These are phyloP conservation scores for Apostasia shenzhenica DNA, from an alignment of 106 monocot species.

Conservation along the genomic window DNA sequence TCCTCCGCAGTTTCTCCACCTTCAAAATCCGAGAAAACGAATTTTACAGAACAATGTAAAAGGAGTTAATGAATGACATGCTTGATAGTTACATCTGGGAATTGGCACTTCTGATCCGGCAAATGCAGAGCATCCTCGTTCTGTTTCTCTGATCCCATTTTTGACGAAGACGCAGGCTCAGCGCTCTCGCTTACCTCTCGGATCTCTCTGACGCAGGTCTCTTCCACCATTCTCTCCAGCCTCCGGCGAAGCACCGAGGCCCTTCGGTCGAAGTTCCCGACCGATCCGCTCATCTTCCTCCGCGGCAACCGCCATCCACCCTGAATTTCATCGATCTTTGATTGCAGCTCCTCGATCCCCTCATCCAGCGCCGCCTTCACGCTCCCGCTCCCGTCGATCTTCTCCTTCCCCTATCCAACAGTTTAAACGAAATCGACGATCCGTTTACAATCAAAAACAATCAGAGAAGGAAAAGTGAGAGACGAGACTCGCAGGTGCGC, in stretches of 20 bases:
- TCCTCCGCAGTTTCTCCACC: conserved; percentile 67
- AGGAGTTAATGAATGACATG: not conserved
- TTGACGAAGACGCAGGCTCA: not conserved
- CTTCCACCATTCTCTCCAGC: conserved; percentile 37
- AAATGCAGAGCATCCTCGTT: not conserved
- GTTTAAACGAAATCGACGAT: not conserved
- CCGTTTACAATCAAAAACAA: not conserved
- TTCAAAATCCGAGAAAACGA: conserved; percentile 1
- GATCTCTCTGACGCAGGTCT: conserved; percentile 31
- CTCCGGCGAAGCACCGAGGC: conserved; percentile 42
- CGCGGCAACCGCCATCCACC: conserved; percentile 11
- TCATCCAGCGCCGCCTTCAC: conserved; percentile 17
- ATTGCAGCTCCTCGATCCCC: conserved; percentile 38
- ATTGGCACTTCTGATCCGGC: not conserved
- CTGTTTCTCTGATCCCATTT: not conserved
- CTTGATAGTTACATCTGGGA: conserved; percentile 14
- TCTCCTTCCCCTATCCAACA: conserved; percentile 39
- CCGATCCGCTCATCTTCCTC: conserved; percentile 3
- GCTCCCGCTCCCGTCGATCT: conserved; percentile 44
- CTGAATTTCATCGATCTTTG: conserved; percentile 29
- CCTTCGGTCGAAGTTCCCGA: conserved; percentile 45
- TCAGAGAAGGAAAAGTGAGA: not conserved
- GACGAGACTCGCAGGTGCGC: not conserved
- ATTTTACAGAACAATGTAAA: not conserved
- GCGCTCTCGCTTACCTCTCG: conserved; percentile 15